These are phyloP conservation scores for Basipetospora chlamydospora DNA, from an alignment of 2,329 filamentous ascomycete genomes.

Conservation along the genomic window DNA sequence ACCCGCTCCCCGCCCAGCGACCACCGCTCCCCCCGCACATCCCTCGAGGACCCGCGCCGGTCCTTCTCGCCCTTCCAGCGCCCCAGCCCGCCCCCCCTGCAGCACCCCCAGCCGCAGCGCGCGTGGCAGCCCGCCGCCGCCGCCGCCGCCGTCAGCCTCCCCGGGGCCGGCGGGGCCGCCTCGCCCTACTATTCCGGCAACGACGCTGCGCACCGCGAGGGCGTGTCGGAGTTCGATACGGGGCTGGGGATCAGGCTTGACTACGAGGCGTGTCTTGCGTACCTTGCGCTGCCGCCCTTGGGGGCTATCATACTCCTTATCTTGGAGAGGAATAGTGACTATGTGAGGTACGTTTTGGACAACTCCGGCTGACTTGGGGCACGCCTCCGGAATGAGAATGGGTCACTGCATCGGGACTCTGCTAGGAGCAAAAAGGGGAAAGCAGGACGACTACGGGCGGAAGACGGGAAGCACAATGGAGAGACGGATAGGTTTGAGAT, in stretches of 20 bases:
- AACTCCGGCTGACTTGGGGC: too few relatives aligned
- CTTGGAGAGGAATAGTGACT: conserved; percentile 88
- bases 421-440: too few relatives aligned
- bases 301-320: conserved; percentile 76
- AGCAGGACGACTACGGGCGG: too few relatives aligned
- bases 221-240: conserved; percentile 78
- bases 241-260: conserved; percentile 75
- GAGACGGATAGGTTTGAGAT: too few relatives aligned
- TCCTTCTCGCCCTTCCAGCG: conserved; percentile 34
- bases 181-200: too few relatives aligned
- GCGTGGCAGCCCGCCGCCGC: conserved; percentile 12
- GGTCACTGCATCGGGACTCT: too few relatives aligned
- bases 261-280: conserved; percentile 82
- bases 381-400: too few relatives aligned
- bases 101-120: conserved; percentile 30
- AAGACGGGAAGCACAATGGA: too few relatives aligned
- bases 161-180: conserved; percentile 21
- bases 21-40: conserved; percentile 36
- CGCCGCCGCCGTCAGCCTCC: too few relatives aligned
- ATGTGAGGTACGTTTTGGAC: conserved; percentile 61
- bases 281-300: conserved; percentile 69
- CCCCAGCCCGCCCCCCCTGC: conserved; percentile 32
- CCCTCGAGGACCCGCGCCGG: conserved; percentile 34
- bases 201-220: conserved; percentile 34
- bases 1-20: conserved; percentile 58